Evolutionary conservation across 1,284 basidiomycete species (phyloP).

Genomic region (Ceratobasidium sp.): DNA sequence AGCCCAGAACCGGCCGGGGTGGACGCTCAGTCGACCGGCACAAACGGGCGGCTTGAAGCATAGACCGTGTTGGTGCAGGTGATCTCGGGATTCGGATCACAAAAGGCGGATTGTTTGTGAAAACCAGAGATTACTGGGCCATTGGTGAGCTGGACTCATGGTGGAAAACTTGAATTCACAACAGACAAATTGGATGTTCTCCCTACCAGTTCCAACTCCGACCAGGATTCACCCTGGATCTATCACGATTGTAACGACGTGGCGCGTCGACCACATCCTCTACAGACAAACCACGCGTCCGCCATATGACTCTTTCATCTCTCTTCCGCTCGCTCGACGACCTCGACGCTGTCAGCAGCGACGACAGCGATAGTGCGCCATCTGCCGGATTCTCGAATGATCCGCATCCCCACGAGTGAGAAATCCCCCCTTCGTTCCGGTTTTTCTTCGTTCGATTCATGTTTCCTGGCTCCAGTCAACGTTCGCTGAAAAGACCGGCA

Average conservation of each 20-base stretch:
- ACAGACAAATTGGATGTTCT: conserved; percentile 43
- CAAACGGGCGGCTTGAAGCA: conserved; percentile 36
- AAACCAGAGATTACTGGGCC: conserved; percentile 39
- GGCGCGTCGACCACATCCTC: conserved; percentile 40
- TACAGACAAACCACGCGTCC: conserved; percentile 36
- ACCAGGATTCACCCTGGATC: conserved; percentile 46
- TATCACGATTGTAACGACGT: conserved; percentile 46
- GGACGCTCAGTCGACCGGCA: conserved; percentile 9
- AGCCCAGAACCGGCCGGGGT: conserved; percentile 31
- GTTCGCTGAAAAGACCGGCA: conserved; percentile 37
- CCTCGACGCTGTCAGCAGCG: conserved; percentile 25
- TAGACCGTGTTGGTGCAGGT: conserved; percentile 40
- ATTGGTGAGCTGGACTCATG: conserved; percentile 44
- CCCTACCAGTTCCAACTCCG: conserved; percentile 44
- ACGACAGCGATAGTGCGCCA: conserved; percentile 16
- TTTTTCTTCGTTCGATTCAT: conserved; percentile 13
- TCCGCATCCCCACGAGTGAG: conserved; percentile 32
- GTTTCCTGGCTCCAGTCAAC: conserved; percentile 11
- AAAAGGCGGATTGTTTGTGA: background rate
- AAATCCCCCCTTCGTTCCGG: conserved; percentile 13
- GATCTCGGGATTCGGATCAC: conserved; percentile 44
- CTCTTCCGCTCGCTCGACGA: conserved; percentile 38
- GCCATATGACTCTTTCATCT: conserved; percentile 43
- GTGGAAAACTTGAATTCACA: conserved; percentile 44
- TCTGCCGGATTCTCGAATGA: conserved; percentile 1